Percentiles rank a stretch among this genome's conserved stretches.
These are phyloP conservation scores for Sinapis alba DNA, from an alignment of 441 rosid species.

Conservation along the genomic window DNA sequence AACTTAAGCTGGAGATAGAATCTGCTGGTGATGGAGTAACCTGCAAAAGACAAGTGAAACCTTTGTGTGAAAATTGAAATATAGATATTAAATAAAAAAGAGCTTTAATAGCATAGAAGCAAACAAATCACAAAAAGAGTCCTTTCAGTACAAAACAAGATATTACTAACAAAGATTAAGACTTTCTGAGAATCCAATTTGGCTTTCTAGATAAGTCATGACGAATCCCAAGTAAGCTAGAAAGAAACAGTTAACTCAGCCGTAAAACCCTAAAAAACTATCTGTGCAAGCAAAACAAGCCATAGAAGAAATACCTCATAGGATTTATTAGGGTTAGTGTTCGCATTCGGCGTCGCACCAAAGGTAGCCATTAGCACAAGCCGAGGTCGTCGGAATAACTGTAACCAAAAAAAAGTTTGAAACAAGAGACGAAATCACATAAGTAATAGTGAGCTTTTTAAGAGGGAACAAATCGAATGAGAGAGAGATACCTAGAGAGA, in stretches of 20 bases:
- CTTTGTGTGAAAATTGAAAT: background rate
- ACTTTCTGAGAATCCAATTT: background rate
- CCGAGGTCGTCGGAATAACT: background rate
- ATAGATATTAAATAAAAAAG: background rate
- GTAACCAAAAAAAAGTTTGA: too few species aligned
- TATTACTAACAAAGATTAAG: too few species aligned
- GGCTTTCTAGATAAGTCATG: background rate
- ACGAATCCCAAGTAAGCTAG: too few species aligned
- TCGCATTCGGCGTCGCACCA: slow-evolving; percentile 50
- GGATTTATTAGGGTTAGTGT: slow-evolving; percentile 81
- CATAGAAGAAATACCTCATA: slow-evolving; percentile 53
- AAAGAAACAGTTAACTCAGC: slow-evolving; percentile 10
- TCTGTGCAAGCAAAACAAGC: background rate
- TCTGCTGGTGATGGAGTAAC: slow-evolving; percentile 84
- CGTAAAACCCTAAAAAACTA: slow-evolving; percentile 5
- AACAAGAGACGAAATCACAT: too few species aligned
- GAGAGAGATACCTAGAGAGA: too few species aligned
- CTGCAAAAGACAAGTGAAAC: slow-evolving; percentile 35
- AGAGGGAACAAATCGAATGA: too few species aligned
- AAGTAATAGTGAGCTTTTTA: too few species aligned
- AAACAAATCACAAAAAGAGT: background rate
- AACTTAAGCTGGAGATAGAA: slow-evolving; percentile 85
- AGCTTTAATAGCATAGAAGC: background rate
- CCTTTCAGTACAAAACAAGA: too few species aligned
- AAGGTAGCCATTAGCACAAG: slow-evolving; percentile 63